phyloP scores from a whole-genome alignment of 192 early-diverging fungal species.

The Dissophora globulifera region DNA sequence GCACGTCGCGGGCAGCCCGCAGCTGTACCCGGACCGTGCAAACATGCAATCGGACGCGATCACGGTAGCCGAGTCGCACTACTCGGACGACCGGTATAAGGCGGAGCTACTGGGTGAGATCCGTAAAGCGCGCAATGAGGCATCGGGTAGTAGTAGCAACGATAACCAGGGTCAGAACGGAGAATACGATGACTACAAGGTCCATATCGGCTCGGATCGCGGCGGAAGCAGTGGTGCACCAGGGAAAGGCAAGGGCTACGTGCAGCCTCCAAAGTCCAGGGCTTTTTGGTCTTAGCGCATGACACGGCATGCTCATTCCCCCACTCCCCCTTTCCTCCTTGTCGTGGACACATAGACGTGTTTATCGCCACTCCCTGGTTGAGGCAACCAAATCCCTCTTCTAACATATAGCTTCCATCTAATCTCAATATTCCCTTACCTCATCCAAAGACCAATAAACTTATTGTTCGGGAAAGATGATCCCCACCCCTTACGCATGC shows the following conservation, averaged over 20 bases:
- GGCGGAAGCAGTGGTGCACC: not conserved
- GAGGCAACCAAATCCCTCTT: no score
- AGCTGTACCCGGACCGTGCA: not conserved
- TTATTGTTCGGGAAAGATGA: no score
- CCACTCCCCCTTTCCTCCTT: no score
- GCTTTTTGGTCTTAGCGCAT: slow-evolving; percentile 34
- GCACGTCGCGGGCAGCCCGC: slow-evolving; percentile 19
- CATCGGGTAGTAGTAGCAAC: no score
- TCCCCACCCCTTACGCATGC: no score
- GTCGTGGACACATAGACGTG: no score
- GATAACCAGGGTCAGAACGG: not conserved
- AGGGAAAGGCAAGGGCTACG: not conserved
- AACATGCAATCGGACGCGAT: slow-evolving; percentile 7
- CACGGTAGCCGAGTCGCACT: slow-evolving; percentile 19
- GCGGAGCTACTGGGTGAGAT: slow-evolving; percentile 30
- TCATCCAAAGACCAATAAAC: no score
- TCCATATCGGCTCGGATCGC: slow-evolving; percentile 5
- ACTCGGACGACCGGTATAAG: slow-evolving; percentile 46
- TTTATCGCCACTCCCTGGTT: no score
- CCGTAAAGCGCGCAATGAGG: slow-evolving; percentile 10
- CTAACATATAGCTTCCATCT: no score
- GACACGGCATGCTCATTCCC: no score
- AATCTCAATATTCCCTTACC: no score
- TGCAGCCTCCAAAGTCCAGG: slow-evolving; percentile 21
- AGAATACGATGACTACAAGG: slow-evolving; percentile 37